Evolutionary conservation across 2,329 filamentous ascomycete species (phyloP), one percentile per base, ranked within the genome.

Genomic region (Cercospora zeina): DNA sequence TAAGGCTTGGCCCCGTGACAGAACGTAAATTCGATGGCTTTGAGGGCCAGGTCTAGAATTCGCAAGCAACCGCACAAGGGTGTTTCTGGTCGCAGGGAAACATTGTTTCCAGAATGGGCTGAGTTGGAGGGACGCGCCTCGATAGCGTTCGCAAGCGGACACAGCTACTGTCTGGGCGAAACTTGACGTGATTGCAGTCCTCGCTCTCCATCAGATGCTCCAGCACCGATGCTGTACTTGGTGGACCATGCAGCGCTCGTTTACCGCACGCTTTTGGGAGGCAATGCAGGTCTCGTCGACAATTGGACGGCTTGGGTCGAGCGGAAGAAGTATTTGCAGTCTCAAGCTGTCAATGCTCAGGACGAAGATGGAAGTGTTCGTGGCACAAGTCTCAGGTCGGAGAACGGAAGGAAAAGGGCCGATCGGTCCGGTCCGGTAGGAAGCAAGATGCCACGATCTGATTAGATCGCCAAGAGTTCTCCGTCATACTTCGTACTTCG

Each of bases 11-110:
- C 54, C 42, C 14, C 11, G 54, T 55, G 53, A 39, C 33, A 55
- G 34, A 45, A 31, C 24, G 54, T 30, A 56, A 56, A 56, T 56
- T 37, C 33, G 30, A 24, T 56, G 54, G 54, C 21, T 36, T 30
- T 56, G 53, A 37, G 33, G 27, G 7, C 34, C 31, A 55, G 16
- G 19, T 13, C 16, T 45, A 21, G 39, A 21, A 19, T 5, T 45
- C 19, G 21, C 19, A 19, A 45, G 39, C 39, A n/a, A 45, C 39
- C 16, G 19, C 10, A 16, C 39, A 45, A 11, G 39, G 11, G 16
- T 7, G 2, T 5, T 19, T 19, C 16, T 45, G 39, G 13, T 19
- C 21, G 16, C 39, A 45, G 39, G 19, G 39, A 19, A 9, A 4
- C n/a, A 42, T 1, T 0, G 21, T 45, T 9, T 19, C 16, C 19